A percentile compares a stretch with the other conserved stretches of the same genome.
phyloP scores from a whole-genome alignment of 352 stramenopile genomes.

The Elongisporangium undulatum region DNA sequence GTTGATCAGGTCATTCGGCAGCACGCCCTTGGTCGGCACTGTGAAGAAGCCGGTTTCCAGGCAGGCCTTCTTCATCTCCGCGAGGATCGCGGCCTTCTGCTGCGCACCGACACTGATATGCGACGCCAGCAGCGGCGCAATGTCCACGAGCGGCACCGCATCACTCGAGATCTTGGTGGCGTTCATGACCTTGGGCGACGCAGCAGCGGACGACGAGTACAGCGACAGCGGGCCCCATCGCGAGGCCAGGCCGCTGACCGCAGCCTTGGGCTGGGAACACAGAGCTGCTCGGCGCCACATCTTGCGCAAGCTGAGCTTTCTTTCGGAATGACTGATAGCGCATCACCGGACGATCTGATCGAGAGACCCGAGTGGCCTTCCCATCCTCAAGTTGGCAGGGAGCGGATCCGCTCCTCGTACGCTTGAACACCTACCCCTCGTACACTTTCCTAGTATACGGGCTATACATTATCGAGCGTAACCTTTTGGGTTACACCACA shows the following conservation, averaged over 20 bases:
- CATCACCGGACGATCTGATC: too few relatives aligned
- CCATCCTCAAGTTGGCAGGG: too few relatives aligned
- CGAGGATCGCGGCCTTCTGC: slow-evolving; percentile 41
- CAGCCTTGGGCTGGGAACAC: neutral
- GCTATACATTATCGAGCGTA: too few relatives aligned
- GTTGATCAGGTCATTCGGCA: slow-evolving; percentile 42
- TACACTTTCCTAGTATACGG: too few relatives aligned
- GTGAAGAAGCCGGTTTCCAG: slow-evolving; percentile 73
- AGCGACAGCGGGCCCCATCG: slow-evolving; percentile 11
- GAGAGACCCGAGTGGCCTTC: too few relatives aligned
- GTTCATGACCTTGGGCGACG: slow-evolving; percentile 32
- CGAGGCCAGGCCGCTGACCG: slow-evolving; percentile 1
- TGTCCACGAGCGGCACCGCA: slow-evolving; percentile 63
- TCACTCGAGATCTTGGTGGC: slow-evolving; percentile 42
- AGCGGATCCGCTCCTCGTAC: too few relatives aligned
- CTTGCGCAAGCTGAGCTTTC: too few relatives aligned
- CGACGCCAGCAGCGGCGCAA: slow-evolving; percentile 44
- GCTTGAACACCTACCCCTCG: too few relatives aligned
- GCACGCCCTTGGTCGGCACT: slow-evolving; percentile 55
- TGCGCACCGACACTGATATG: slow-evolving; percentile 7
- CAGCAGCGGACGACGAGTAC: slow-evolving; percentile 1
- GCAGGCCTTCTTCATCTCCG: slow-evolving; percentile 53
- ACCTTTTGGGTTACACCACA: too few relatives aligned
- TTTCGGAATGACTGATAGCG: too few relatives aligned
- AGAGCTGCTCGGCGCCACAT: too few relatives aligned